Evolutionary conservation across 495 filamentous ascomycete genomes (phyloP).

Genomic region (Trichoderma reesei): DNA sequence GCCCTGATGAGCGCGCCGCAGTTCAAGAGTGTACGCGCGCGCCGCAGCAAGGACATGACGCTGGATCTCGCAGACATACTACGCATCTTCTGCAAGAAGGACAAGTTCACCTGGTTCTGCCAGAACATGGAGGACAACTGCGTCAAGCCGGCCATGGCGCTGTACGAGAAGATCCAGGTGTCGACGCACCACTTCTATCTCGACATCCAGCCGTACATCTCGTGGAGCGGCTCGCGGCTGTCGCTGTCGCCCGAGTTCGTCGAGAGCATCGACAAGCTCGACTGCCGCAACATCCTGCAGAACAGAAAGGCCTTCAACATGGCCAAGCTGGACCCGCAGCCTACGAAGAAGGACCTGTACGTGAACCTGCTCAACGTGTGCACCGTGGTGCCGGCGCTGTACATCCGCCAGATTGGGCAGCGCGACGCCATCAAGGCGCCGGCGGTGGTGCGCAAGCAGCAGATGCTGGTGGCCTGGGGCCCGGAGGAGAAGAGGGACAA

Average conservation of each 20-base stretch:
- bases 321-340: constrained; percentile 18
- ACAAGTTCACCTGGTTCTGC: constrained; percentile 13
- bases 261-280: constrained; percentile 14
- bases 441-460: constrained; percentile 18
- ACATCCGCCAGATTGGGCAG: constrained; percentile 19
- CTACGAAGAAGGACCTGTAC: constrained; percentile 16
- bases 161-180: constrained; percentile 23
- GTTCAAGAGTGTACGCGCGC: constrained; percentile 14
- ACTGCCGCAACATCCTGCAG: constrained; percentile 23
- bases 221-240: constrained; percentile 14
- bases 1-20: constrained; percentile 20
- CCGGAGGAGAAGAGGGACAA: constrained; percentile 15
- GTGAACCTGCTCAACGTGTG: constrained; percentile 16
- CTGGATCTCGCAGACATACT: constrained; percentile 14
- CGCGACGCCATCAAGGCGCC: constrained; percentile 18
- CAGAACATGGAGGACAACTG: constrained; percentile 13
- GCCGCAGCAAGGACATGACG: constrained; percentile 12
- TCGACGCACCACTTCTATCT: constrained; percentile 24
- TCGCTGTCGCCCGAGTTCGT: constrained; percentile 18
- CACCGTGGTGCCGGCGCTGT: constrained; percentile 19
- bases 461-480: constrained; percentile 23
- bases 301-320: constrained; percentile 21
- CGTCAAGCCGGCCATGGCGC: constrained; percentile 20
- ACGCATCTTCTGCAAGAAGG: constrained; percentile 15
- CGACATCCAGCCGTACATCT: constrained; percentile 16